Percentiles rank a stretch among this genome's conserved stretches.
phyloP scores from a whole-genome alignment of 2,329 filamentous ascomycete species.

The Alternaria sp. region DNA sequence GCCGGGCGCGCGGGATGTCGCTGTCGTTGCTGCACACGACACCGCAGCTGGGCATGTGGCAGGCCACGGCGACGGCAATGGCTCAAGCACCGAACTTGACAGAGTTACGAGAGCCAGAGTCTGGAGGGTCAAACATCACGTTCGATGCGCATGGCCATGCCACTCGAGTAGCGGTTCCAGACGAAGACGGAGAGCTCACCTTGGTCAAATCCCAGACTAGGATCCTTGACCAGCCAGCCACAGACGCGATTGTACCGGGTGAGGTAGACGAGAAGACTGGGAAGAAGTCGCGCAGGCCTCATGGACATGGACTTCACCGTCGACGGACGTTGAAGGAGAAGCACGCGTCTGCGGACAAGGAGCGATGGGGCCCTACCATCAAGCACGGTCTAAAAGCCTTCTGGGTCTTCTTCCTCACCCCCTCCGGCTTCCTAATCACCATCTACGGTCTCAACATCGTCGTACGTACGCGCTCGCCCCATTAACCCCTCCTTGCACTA shows the following conservation, averaged over 20 bases:
- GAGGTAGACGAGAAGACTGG: not conserved
- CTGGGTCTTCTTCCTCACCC: constrained; percentile 75
- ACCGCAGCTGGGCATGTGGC: constrained; percentile 50
- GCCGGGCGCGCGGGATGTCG: constrained; percentile 35
- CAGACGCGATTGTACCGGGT: not conserved
- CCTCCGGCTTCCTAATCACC: constrained; percentile 75
- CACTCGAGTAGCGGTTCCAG: constrained; percentile 18
- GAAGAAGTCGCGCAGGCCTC: not conserved
- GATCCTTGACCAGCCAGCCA: not conserved
- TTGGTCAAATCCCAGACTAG: constrained; percentile 15
- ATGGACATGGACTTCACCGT: not conserved
- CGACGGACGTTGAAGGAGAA: constrained; percentile 28
- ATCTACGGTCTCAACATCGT: constrained; percentile 83
- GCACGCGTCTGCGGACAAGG: constrained; percentile 22
- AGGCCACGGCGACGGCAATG: constrained; percentile 49
- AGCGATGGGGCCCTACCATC: constrained; percentile 63
- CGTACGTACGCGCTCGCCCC: not conserved
- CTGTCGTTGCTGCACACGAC: constrained; percentile 42
- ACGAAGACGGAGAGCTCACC: constrained; percentile 16
- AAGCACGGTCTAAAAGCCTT: constrained; percentile 65
- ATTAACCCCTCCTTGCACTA: not conserved
- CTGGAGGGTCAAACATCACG: constrained; percentile 25
- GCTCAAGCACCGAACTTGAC: constrained; percentile 50
- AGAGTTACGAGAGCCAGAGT: constrained; percentile 41
- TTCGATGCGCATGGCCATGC: constrained; percentile 21